Evolutionary conservation across 106 monocot genomes (phyloP).

Genomic region (Xerophyta viscosa): DNA sequence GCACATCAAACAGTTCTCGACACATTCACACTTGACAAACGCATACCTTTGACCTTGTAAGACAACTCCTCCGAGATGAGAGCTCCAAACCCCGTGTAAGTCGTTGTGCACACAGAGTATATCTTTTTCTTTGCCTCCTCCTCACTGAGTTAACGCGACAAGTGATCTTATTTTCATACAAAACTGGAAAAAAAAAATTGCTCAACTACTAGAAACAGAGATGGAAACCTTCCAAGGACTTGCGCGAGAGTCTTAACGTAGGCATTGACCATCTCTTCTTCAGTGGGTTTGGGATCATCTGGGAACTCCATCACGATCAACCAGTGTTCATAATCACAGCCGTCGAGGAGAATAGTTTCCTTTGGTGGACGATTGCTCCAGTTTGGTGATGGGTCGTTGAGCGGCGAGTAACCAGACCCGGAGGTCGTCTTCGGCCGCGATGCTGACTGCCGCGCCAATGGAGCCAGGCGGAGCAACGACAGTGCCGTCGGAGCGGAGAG

Average conservation of each 20-base stretch:
- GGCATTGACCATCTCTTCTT: constrained; percentile 83
- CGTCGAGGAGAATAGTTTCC: constrained; percentile 94
- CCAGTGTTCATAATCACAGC: constrained; percentile 99
- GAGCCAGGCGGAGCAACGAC: not conserved
- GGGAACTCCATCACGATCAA: constrained; percentile 95
- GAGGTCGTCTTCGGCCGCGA: constrained; percentile 51
- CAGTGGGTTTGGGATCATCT: constrained; percentile 54
- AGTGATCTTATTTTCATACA: no score
- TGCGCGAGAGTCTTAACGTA: constrained; percentile 85
- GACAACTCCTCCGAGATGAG: constrained; percentile 94
- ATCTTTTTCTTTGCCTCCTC: constrained; percentile 99
- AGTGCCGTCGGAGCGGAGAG: constrained; percentile 3
- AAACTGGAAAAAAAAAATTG: no score
- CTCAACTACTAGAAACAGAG: not conserved
- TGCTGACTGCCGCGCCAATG: constrained; percentile 5
- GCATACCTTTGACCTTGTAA: constrained; percentile 83
- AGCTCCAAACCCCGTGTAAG: constrained; percentile 98
- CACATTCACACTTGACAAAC: not conserved
- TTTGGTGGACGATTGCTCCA: constrained; percentile 92
- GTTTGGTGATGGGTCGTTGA: constrained; percentile 81
- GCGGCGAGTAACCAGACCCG: constrained; percentile 78
- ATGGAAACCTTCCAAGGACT: constrained; percentile 66
- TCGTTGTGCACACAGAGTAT: constrained; percentile 91
- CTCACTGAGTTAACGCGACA: no score
- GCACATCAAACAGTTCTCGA: not conserved